Conservation (phyloP, 164 flowering plant species). For the Aristolochia fimbriata region DNA sequence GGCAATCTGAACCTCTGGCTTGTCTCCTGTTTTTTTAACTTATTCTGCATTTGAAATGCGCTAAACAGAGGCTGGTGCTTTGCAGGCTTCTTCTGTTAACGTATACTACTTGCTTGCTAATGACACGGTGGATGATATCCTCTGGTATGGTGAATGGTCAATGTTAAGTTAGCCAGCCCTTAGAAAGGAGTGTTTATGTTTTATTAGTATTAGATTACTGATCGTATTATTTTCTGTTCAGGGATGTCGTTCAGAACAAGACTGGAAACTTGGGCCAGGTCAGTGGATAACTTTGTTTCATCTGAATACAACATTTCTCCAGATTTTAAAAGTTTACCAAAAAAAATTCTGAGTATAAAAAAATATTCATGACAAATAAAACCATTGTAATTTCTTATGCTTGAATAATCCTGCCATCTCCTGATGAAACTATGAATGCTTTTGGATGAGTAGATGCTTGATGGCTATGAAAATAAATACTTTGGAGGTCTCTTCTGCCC, state of each 20-base stretch:
- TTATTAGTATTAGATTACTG: background rate
- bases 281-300: background rate
- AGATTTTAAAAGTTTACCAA: too few relatives aligned
- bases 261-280: slow-evolving; percentile 96
- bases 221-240: slow-evolving; percentile 14
- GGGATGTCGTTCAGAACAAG: slow-evolving; percentile 97
- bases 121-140: slow-evolving; percentile 91
- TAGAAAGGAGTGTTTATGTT: too few relatives aligned
- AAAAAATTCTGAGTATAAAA: too few relatives aligned
- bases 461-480: slow-evolving; percentile 77
- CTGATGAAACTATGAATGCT: background rate
- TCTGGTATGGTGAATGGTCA: slow-evolving; percentile 49
- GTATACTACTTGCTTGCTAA: slow-evolving; percentile 82
- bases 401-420: background rate
- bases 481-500: slow-evolving; percentile 45
- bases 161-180: background rate
- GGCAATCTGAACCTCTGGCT: too few relatives aligned
- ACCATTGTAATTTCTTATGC: too few relatives aligned
- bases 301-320: background rate
- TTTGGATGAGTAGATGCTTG: slow-evolving; percentile 49
- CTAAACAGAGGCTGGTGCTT: background rate
- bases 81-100: slow-evolving; percentile 83
- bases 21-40: too few relatives aligned
- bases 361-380: too few relatives aligned
- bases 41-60: too few relatives aligned